phyloP scores from a whole-genome alignment of 176 grass and related monocot species.

The Oryza meyeriana region DNA sequence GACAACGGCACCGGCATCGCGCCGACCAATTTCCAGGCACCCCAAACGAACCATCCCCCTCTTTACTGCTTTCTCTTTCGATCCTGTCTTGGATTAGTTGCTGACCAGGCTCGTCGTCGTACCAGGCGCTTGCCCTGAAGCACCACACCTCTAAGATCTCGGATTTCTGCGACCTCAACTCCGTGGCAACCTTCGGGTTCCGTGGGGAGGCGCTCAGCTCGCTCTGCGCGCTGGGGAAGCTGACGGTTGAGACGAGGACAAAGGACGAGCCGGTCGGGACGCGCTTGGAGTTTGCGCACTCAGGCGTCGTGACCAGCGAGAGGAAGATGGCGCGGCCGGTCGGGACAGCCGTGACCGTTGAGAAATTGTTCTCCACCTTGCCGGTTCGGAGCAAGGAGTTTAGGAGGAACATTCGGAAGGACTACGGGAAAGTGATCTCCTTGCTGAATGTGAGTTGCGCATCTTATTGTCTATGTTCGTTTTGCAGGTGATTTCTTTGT shows the following conservation, averaged over 20 bases:
- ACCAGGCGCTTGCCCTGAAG: slow-evolving; percentile 77
- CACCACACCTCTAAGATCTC: slow-evolving; percentile 96
- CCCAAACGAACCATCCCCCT: not conserved
- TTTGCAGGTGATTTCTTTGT: not conserved
- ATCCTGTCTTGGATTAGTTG: not conserved
- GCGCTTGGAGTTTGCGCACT: slow-evolving; percentile 79
- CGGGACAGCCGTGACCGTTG: slow-evolving; percentile 76
- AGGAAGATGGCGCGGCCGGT: slow-evolving; percentile 78
- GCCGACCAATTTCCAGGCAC: slow-evolving; percentile 73
- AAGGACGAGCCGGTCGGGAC: slow-evolving; percentile 68
- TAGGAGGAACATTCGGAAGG: slow-evolving; percentile 75
- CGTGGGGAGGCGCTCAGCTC: slow-evolving; percentile 88
- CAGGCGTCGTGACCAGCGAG: slow-evolving; percentile 58
- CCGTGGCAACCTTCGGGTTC: slow-evolving; percentile 77
- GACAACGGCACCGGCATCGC: slow-evolving; percentile 89
- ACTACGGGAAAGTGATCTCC: slow-evolving; percentile 83
- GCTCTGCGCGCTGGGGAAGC: slow-evolving; percentile 65
- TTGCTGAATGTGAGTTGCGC: slow-evolving; percentile 75
- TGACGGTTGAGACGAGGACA: slow-evolving; percentile 80
- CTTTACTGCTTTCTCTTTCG: not conserved
- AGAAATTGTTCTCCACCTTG: slow-evolving; percentile 86
- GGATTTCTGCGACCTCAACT: slow-evolving; percentile 68
- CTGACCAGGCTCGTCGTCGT: not conserved
- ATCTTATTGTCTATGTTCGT: not conserved
- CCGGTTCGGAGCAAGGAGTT: slow-evolving; percentile 92